These are phyloP conservation scores for Saitozyma podzolica DNA, from an alignment of 768 basidiomycete genomes.

Conservation along the genomic window DNA sequence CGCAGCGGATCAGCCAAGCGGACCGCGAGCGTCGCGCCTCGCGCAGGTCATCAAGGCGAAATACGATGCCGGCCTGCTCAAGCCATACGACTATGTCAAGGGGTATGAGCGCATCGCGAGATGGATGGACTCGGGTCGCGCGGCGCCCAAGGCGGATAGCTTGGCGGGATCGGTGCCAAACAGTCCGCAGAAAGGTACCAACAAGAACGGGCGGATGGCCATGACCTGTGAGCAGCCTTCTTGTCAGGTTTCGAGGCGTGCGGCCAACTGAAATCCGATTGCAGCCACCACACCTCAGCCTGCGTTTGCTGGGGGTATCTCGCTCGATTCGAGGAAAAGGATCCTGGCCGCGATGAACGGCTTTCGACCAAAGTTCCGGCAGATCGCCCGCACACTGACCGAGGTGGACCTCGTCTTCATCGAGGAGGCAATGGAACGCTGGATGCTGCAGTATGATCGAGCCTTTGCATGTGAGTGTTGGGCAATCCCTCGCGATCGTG, in stretches of 20 bases:
- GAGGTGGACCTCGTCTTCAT: slow-evolving; percentile 84
- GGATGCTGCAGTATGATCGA: slow-evolving; percentile 91
- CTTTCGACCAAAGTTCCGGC: slow-evolving; percentile 55
- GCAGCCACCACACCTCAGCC: slow-evolving; percentile 16
- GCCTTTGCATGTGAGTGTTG: slow-evolving; percentile 54
- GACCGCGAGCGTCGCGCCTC: slow-evolving; percentile 83
- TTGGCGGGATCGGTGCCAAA: slow-evolving; percentile 18
- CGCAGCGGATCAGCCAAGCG: slow-evolving; percentile 90
- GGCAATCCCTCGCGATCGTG: neutral
- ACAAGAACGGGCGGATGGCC: neutral
- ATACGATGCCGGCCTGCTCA: slow-evolving; percentile 91
- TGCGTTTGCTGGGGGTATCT: slow-evolving; percentile 61
- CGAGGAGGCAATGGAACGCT: slow-evolving; percentile 94
- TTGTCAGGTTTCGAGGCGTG: neutral
- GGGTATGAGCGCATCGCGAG: slow-evolving; percentile 86
- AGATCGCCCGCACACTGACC: slow-evolving; percentile 47
- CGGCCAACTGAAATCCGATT: neutral
- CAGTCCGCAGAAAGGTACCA: slow-evolving; percentile 19
- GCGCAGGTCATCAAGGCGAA: slow-evolving; percentile 91
- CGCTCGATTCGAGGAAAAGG: slow-evolving; percentile 84
- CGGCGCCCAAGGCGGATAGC: slow-evolving; percentile 37
- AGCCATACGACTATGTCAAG: slow-evolving; percentile 95
- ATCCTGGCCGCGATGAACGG: slow-evolving; percentile 76
- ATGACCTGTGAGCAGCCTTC: neutral
- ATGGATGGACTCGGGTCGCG: slow-evolving; percentile 75